Evolutionary conservation across 805 yeast species (phyloP), one percentile per base, ranked within the genome.

Genomic region (Lipomyces spencermartinsiae): DNA sequence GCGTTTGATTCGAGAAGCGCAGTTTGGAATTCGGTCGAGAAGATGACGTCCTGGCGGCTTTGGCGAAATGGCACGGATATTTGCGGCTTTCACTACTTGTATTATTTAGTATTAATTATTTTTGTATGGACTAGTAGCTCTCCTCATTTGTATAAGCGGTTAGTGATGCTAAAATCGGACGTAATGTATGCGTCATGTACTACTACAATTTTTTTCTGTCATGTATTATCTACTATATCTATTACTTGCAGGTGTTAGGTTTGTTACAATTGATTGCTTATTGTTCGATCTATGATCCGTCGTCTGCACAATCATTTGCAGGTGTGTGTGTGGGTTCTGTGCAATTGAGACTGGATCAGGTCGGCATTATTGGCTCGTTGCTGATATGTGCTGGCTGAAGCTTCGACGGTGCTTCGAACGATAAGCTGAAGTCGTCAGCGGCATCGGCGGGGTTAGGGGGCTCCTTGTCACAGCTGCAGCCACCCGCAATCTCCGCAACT

Each of bases 1-100:
- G 19, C 61, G 67, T 3, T 39, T 69, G 29, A 69, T 69, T n/a
- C 55, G 72, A 16, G 71, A 69, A 49, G 72, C 72, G 2, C 72
- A 69, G 35, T 56, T 69, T 54, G 72, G 72, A 35, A 64, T 69
- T 31, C 64, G 72, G 16, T 64, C 72, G 19, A 61, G 71, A 33
- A 71, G 71, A 14, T 63, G 60, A 63, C 5, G 33, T 16, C 22
- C 8, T 43, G 29, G 2, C 7, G n/a, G 49, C 19, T 43, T n/a
- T 43, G 9, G 10, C n/a, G 10, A 9, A 37, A 43, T 43, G 19
- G 49, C 49, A 43, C 16, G 49, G 2, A 43, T 43, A 43, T 51
- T 59, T 12, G 35, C 12, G 14, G 54, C 35, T 14, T 46, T 25
- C 35, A 12, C 37, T 8, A 43, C 54, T 39, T 65, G n/a, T 61